These are phyloP conservation scores for Verticillium nubilum DNA, from an alignment of 2,329 filamentous ascomycete species.

Conservation along the genomic window DNA sequence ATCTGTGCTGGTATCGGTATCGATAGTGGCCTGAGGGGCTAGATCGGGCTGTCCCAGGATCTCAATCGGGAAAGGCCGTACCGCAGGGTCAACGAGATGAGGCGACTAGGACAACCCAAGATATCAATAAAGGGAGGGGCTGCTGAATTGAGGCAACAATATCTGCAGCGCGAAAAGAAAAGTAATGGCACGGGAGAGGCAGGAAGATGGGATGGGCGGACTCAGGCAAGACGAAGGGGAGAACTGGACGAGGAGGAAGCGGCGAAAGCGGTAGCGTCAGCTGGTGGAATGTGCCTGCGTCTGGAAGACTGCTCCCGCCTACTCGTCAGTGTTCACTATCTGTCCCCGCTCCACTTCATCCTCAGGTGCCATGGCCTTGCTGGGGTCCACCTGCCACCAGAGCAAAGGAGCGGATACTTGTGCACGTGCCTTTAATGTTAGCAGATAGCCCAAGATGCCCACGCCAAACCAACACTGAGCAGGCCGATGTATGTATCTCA, in stretches of 20 bases:
- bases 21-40: background rate
- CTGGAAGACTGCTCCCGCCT: background rate
- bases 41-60: background rate
- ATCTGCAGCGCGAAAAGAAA: background rate
- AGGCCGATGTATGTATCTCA: too few relatives aligned
- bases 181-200: background rate
- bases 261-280: slow-evolving; percentile 1
- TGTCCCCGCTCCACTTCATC: background rate
- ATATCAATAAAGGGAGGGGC: background rate
- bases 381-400: background rate
- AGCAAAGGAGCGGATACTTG: background rate
- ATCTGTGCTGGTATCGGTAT: background rate
- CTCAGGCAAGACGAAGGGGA: background rate
- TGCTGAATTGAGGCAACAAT: background rate
- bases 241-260: slow-evolving; percentile 1
- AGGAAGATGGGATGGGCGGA: background rate
- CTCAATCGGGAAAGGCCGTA: background rate
- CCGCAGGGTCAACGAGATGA: background rate
- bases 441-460: too few relatives aligned
- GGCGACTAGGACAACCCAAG: background rate
- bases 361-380: background rate
- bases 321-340: background rate
- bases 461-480: too few relatives aligned
- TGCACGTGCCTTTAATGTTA: background rate
- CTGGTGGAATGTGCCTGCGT: slow-evolving; percentile 8